Evolutionary conservation across 2,329 filamentous ascomycete species (phyloP).

Genomic region (Hansfordia pulvinata): DNA sequence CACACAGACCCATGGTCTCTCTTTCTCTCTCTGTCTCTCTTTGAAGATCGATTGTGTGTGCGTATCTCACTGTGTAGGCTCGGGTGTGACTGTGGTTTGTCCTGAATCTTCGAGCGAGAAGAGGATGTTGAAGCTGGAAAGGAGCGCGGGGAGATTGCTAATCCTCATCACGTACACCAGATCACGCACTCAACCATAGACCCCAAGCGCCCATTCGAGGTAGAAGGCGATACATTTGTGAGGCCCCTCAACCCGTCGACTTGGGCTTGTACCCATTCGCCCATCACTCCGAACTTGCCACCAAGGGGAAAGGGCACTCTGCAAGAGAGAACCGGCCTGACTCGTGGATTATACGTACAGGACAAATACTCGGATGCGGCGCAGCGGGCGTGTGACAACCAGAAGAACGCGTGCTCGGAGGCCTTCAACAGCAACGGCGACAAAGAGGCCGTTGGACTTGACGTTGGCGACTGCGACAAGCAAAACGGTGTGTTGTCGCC

Average conservation of each 20-base stretch:
- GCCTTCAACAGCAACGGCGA: conserved; percentile 20
- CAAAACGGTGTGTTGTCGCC: conserved; percentile 25
- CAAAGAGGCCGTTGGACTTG: conserved; percentile 16
- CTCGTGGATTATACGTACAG: conserved; percentile 11
- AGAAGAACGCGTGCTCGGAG: conserved; percentile 32
- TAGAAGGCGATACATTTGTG: conserved; percentile 30
- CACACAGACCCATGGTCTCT: not conserved
- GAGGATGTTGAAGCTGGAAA: too few species aligned
- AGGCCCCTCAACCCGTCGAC: conserved; percentile 6
- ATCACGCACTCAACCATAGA: conserved; percentile 27
- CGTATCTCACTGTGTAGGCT: not conserved
- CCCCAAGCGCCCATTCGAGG: conserved; percentile 24
- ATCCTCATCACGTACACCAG: conserved; percentile 9
- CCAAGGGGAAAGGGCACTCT: too few species aligned
- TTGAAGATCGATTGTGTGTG: not conserved
- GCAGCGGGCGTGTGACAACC: conserved; percentile 30
- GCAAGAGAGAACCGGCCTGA: too few species aligned
- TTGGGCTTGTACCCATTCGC: not conserved
- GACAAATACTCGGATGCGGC: conserved; percentile 26
- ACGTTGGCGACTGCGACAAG: conserved; percentile 28
- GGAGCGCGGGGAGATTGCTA: conserved; percentile 11
- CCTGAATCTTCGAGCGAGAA: too few species aligned
- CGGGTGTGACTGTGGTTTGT: not conserved
- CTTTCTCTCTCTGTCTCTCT: not conserved
- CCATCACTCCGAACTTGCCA: not conserved